A percentile compares a stretch with the other conserved stretches of the same genome.
These are phyloP conservation scores for Pinus tabuliformis DNA, from an alignment of 75 land plant genomes.

Conservation along the genomic window DNA sequence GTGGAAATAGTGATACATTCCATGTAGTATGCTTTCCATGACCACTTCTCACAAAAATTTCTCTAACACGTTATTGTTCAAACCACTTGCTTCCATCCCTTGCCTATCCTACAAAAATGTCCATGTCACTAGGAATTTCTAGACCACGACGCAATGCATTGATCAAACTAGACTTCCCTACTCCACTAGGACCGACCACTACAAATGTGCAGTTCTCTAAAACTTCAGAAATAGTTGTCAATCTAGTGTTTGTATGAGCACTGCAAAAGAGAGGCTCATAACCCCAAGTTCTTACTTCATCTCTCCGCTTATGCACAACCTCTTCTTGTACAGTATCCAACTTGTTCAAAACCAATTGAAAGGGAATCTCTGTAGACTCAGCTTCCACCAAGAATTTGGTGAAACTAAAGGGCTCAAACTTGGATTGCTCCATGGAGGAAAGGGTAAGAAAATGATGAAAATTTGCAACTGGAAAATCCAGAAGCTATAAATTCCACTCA, in stretches of 20 bases:
- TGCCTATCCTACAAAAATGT: constrained; percentile 1
- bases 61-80: constrained; percentile 76
- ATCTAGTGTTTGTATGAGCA: constrained; percentile 47
- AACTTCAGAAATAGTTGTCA: constrained; percentile 39
- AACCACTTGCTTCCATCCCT: constrained; percentile 48
- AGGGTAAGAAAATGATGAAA: constrained; percentile 83
- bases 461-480: constrained; percentile 91
- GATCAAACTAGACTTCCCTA: constrained; percentile 95
- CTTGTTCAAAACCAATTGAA: constrained; percentile 80
- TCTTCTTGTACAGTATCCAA: constrained; percentile 66
- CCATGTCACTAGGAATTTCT: background rate
- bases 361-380: constrained; percentile 84
- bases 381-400: constrained; percentile 93
- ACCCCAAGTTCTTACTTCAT: constrained; percentile 78
- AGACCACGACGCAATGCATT: constrained; percentile 69
- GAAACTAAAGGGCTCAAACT: constrained; percentile 58
- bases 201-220: constrained; percentile 74
- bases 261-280: constrained; percentile 87
- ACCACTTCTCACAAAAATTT: constrained; percentile 85
- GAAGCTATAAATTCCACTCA: constrained; percentile 58
- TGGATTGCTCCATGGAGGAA: constrained; percentile 82
- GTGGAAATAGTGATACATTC: constrained; percentile 84
- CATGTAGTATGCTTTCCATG: constrained; percentile 93
- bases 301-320: constrained; percentile 56
- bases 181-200: constrained; percentile 95